Percentiles rank a stretch among this genome's conserved stretches.
phyloP scores from a whole-genome alignment of 139 green algal genomes.

The Chlamydomonas sphaeroides region DNA sequence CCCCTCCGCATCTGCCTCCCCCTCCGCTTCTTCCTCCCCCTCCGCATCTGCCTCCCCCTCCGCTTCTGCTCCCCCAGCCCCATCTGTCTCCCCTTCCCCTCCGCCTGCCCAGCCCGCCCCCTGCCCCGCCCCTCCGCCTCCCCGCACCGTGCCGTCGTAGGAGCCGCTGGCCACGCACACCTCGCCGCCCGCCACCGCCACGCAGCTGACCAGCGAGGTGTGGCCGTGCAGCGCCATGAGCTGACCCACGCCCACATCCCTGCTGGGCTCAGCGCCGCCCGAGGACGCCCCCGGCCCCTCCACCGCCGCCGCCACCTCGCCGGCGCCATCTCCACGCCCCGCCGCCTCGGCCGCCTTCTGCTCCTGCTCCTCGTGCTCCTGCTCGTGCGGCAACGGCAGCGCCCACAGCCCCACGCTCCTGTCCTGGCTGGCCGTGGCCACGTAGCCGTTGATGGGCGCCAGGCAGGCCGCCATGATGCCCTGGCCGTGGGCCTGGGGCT shows the following conservation, averaged over 20 bases:
- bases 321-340: no score
- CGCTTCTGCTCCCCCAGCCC: no score
- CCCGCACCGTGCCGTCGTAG: slow-evolving; percentile 5
- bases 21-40: no score
- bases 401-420: slow-evolving; percentile 16
- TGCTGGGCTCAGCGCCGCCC: no score
- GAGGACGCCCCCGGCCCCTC: no score
- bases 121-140: no score
- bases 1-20: no score
- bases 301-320: background rate
- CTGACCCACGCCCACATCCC: no score
- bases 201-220: background rate
- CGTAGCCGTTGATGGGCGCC: slow-evolving; percentile 16
- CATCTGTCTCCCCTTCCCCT: no score
- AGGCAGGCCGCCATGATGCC: background rate
- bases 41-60: no score
- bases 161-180: background rate
- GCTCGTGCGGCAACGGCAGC: background rate
- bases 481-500: background rate
- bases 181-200: background rate
- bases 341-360: background rate
- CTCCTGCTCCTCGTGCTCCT: background rate
- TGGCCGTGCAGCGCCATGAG: background rate
- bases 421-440: slow-evolving; percentile 6
- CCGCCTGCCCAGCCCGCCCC: no score